phyloP scores from a whole-genome alignment of 257 asterid genomes.

The Pogostemon cablin region DNA sequence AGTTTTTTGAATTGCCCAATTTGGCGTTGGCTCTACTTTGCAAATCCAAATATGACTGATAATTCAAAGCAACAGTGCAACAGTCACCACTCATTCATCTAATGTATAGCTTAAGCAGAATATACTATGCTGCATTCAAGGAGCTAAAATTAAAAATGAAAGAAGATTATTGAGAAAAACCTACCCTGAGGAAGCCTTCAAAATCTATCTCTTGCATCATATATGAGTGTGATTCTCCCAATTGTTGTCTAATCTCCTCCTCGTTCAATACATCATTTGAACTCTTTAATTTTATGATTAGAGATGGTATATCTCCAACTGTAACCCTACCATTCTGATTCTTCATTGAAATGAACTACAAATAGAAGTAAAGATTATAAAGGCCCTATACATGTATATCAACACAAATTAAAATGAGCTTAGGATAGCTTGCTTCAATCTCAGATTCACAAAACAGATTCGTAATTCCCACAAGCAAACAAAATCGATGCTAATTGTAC shows the following conservation, averaged over 20 bases:
- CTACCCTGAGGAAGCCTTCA: conserved; percentile 93
- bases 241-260: conserved; percentile 62
- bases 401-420: conserved; percentile 33
- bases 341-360: conserved; percentile 68
- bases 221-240: conserved; percentile 61
- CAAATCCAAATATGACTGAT: conserved; percentile 75
- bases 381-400: conserved; percentile 22
- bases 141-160: conserved; percentile 21
- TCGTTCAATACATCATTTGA: conserved; percentile 53
- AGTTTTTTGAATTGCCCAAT: conserved; percentile 57
- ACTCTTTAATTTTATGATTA: conserved; percentile 74
- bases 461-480: conserved; percentile 12
- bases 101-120: conserved; percentile 22
- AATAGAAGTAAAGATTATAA: conserved; percentile 11
- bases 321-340: conserved; percentile 75
- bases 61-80: conserved; percentile 34
- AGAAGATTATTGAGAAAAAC: conserved; percentile 14
- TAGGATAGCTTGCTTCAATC: conserved; percentile 27
- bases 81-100: conserved; percentile 31
- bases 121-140: conserved; percentile 9
- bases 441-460: conserved; percentile 25
- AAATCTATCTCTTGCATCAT: conserved; percentile 71
- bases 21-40: conserved; percentile 69
- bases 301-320: conserved; percentile 69
- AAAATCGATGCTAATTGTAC: background rate